Conservation (phyloP, 2,329 filamentous ascomycete genomes). For the Penicillium digitatum region DNA sequence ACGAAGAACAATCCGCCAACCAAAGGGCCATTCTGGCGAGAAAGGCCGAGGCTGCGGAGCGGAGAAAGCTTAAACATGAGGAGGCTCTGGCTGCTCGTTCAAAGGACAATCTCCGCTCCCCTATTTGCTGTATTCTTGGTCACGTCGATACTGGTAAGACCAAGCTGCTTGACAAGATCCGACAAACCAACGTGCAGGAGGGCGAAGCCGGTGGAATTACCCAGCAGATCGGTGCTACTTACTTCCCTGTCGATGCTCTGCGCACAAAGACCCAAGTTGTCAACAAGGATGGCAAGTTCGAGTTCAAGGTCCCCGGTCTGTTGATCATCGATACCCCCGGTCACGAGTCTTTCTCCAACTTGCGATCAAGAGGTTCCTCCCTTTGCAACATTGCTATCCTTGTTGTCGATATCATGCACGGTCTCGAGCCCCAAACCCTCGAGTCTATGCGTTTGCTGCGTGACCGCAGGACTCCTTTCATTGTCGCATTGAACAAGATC, state of each 20-base stretch:
- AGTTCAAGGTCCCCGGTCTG: constrained; percentile 96
- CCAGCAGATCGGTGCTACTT: constrained; percentile 98
- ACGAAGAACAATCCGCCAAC: constrained; percentile 69
- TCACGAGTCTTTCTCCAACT: constrained; percentile 99
- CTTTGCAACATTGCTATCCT: constrained; percentile 99
- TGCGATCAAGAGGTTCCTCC: constrained; percentile 92
- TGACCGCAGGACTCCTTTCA: constrained; percentile 94
- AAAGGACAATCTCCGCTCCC: constrained; percentile 89
- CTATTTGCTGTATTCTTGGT: constrained; percentile 98
- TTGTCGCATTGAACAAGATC: constrained; percentile 98
- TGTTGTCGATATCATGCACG: constrained; percentile 99
- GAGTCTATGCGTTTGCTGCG: constrained; percentile 94
- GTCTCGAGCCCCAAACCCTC: constrained; percentile 91
- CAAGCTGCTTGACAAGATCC: constrained; percentile 97
- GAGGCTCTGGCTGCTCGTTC: constrained; percentile 87
- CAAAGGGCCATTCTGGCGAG: constrained; percentile 68
- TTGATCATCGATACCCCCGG: constrained; percentile 96
- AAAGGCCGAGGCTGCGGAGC: constrained; percentile 84
- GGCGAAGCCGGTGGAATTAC: constrained; percentile 99
- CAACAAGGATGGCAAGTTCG: constrained; percentile 83
- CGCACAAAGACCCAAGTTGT: constrained; percentile 89
- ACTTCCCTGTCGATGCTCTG: constrained; percentile 94
- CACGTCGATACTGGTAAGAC: constrained; percentile 99
- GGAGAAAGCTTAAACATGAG: constrained; percentile 84
- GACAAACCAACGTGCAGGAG: constrained; percentile 97